phyloP scores from a whole-genome alignment of 257 asterid genomes.

The Henckelia pumila region DNA sequence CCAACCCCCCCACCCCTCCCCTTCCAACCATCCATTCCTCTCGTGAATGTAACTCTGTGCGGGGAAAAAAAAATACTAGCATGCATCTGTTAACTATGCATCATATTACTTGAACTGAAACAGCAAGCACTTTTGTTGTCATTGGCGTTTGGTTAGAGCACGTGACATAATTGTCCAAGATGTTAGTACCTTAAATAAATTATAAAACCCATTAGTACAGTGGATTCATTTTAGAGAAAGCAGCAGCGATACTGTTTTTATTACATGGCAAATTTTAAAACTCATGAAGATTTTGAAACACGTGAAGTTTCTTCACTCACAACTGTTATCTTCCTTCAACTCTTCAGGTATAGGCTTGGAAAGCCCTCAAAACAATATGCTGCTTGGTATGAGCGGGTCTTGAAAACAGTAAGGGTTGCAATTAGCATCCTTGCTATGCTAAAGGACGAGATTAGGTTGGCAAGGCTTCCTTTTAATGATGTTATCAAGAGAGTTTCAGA shows the following conservation, averaged over 20 bases:
- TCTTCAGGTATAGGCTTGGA: conserved; percentile 93
- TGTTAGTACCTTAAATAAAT: conserved; percentile 9
- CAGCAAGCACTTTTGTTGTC: not conserved
- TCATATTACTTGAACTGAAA: not conserved
- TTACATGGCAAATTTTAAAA: conserved; percentile 6
- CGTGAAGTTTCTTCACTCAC: conserved; percentile 8
- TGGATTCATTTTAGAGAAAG: conserved; percentile 13
- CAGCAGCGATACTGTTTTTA: conserved; percentile 12
- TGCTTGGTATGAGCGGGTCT: conserved; percentile 83
- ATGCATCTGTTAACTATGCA: not conserved
- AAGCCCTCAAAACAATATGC: conserved; percentile 89
- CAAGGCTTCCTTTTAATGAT: conserved; percentile 79
- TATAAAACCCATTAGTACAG: conserved; percentile 3
- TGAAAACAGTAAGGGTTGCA: conserved; percentile 78
- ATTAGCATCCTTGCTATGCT: conserved; percentile 70
- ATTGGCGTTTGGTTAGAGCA: not conserved
- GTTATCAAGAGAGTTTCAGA: conserved; percentile 69
- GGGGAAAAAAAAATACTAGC: not conserved
- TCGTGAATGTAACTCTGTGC: not conserved
- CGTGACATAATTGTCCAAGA: not conserved
- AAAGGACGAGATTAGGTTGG: conserved; percentile 72
- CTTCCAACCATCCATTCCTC: not conserved
- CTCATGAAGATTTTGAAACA: conserved; percentile 2
- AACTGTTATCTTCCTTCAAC: conserved; percentile 19
- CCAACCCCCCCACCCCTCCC: not conserved